phyloP scores from a whole-genome alignment of 192 early-diverging fungal species.

The Coemansia sp. region DNA sequence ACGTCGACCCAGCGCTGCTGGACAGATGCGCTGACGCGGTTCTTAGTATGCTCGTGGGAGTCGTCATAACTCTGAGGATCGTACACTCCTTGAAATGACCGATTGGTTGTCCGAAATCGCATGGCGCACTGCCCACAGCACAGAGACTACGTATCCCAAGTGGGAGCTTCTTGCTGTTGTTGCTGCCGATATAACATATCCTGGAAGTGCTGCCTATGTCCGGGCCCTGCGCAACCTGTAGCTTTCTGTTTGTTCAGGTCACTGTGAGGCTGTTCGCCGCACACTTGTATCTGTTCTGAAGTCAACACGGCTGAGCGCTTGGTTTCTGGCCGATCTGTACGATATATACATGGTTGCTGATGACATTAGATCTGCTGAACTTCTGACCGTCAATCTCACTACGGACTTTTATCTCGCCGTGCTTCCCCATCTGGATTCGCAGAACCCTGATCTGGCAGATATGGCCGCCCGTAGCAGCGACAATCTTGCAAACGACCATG shows the following conservation, averaged over 20 bases:
- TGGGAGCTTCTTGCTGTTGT: constrained; percentile 19
- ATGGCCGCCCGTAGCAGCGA: neutral
- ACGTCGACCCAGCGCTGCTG: constrained; percentile 9
- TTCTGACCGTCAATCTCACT: neutral
- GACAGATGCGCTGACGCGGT: constrained; percentile 13
- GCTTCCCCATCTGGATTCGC: neutral
- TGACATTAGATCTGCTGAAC: neutral
- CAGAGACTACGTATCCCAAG: neutral
- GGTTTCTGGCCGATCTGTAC: neutral
- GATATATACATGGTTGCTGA: neutral
- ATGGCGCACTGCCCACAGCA: constrained; percentile 9
- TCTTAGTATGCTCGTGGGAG: constrained; percentile 2
- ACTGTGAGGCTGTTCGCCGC: neutral
- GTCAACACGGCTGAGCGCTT: neutral
- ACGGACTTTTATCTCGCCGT: constrained; percentile 1
- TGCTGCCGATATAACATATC: constrained; percentile 8
- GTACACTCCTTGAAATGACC: neutral
- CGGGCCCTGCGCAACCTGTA: neutral
- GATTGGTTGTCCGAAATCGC: constrained; percentile 20
- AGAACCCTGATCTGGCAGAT: neutral
- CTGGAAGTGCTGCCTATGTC: neutral
- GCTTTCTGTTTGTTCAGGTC: neutral
- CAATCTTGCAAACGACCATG: neutral
- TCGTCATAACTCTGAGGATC: neutral
- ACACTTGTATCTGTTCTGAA: neutral